Percentiles rank a stretch among this genome's conserved stretches.
Conservation (phyloP, 176 grass and related monocot species). For the Ananas comosus region DNA sequence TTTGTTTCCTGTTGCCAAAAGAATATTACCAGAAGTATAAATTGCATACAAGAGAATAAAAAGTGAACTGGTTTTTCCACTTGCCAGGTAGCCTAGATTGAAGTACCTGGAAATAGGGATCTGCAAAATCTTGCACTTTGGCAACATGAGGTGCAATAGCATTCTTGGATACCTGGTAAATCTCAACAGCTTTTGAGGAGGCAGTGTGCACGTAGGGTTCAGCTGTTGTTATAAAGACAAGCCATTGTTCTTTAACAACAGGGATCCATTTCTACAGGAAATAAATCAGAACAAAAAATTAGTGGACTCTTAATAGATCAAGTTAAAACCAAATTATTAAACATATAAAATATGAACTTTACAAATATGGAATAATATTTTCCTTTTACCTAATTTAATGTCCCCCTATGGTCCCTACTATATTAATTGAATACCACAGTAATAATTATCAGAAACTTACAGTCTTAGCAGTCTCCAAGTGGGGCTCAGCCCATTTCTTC, state of each 20-base stretch:
- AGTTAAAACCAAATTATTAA: slow-evolving; percentile 21
- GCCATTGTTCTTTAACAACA: slow-evolving; percentile 53
- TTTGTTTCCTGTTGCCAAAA: slow-evolving; percentile 43
- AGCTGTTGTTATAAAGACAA: slow-evolving; percentile 30
- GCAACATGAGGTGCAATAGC: slow-evolving; percentile 44
- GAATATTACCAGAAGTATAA: neutral
- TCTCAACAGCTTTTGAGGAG: slow-evolving; percentile 53
- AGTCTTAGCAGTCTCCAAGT: slow-evolving; percentile 54
- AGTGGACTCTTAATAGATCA: slow-evolving; percentile 17
- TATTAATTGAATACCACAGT: neutral
- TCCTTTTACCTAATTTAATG: too few relatives aligned
- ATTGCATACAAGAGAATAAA: neutral
- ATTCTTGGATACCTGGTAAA: slow-evolving; percentile 57
- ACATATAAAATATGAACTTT: too few relatives aligned
- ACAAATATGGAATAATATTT: too few relatives aligned
- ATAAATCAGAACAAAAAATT: slow-evolving; percentile 5
- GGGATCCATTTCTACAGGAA: slow-evolving; percentile 70
- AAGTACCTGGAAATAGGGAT: slow-evolving; percentile 82
- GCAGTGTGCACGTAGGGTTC: slow-evolving; percentile 57
- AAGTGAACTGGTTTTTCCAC: neutral
- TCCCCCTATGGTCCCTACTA: neutral
- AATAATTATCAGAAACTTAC: slow-evolving; percentile 28
- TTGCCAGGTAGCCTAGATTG: neutral
- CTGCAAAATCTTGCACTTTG: slow-evolving; percentile 43
- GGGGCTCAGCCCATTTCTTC: slow-evolving; percentile 64